Base-by-base conservation (phyloP, 2,329 filamentous ascomycete genomes). In the Verticillium zaregamsianum region DNA sequence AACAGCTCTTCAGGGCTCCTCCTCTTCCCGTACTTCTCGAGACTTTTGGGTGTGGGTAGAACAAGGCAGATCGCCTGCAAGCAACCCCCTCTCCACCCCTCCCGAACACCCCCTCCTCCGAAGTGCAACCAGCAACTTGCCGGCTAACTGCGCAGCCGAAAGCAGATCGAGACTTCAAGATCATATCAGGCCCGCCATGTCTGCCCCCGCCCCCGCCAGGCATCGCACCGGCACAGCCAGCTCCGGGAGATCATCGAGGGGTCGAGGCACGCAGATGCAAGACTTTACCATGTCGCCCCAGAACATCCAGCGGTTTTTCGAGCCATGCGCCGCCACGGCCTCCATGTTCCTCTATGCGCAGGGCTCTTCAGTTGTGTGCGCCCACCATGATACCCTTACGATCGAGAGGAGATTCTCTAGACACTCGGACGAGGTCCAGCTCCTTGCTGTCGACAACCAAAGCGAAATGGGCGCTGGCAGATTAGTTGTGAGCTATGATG, bases 401-500 rank as follows among this genome's bases (percentile, higher is more conserved):
- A 89, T 98, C 67, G 94, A 98, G 71, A 84, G 93, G 64, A 86
- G 90, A 20, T 98, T 98, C 72, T 87, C 90, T 32, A 85, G 88
- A 63, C 95, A 99, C 74, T 84, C 86, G 37, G 91, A 96, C 65
- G 89, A 96, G 67, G 88, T 99, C 33, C 84, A 89, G 61, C 84
- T 97, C 70, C 86, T 99, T 60, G 89, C 90, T 1, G 93, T 96
- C 59, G 95, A 99, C 74, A 98, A 93, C 71, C 87, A 91, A 61
- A 97, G 93, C 74, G 93, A 97, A 68, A 80, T 87, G 64, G 93
- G 93, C 3, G 89, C 90, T 1, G 95, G 94, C 32, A 84, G 93
- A 65, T 78, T 96, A 63, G 93, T 96, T 2, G 92, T 97, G 64
- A 98, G 93, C 78, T 97, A 97, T 71, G 95, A 99, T 80, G 86